Conservation (phyloP, 257 asterid genomes). For the Henckelia pumila region DNA sequence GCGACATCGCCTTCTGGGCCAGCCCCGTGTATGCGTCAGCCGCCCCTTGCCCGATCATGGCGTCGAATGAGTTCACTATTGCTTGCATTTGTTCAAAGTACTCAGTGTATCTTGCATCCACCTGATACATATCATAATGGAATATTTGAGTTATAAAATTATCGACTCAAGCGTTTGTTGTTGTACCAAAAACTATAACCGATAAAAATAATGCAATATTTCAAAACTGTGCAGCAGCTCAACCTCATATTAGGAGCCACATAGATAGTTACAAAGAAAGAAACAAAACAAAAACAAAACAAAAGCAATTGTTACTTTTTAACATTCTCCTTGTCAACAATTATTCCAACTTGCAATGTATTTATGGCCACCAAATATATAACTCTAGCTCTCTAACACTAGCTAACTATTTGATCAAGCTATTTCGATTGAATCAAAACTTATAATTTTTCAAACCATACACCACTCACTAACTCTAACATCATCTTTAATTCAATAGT, state of each 20-base stretch:
- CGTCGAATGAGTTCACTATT: conserved; percentile 56
- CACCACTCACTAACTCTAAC: too few species aligned
- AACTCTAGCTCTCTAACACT: too few species aligned
- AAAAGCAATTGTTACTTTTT: neutral
- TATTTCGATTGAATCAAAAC: too few species aligned
- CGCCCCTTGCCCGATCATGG: conserved; percentile 55
- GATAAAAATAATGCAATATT: neutral
- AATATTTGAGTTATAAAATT: neutral
- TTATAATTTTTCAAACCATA: too few species aligned
- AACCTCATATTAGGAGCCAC: too few species aligned
- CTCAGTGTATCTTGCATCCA: conserved; percentile 58
- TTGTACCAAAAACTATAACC: neutral
- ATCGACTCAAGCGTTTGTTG: neutral
- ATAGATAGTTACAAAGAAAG: too few species aligned
- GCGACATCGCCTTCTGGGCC: conserved; percentile 80
- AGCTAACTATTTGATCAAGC: neutral
- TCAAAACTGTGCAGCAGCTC: neutral
- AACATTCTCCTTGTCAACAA: too few species aligned
- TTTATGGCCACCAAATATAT: neutral
- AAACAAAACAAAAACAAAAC: too few species aligned
- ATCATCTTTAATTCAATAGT: neutral
- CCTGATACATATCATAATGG: conserved; percentile 32
- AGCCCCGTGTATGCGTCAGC: conserved; percentile 59
- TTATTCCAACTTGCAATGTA: too few species aligned
- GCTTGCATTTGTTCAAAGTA: conserved; percentile 79